These are phyloP conservation scores for Pichia californica DNA, from an alignment of 805 yeast genomes.

Conservation along the genomic window DNA sequence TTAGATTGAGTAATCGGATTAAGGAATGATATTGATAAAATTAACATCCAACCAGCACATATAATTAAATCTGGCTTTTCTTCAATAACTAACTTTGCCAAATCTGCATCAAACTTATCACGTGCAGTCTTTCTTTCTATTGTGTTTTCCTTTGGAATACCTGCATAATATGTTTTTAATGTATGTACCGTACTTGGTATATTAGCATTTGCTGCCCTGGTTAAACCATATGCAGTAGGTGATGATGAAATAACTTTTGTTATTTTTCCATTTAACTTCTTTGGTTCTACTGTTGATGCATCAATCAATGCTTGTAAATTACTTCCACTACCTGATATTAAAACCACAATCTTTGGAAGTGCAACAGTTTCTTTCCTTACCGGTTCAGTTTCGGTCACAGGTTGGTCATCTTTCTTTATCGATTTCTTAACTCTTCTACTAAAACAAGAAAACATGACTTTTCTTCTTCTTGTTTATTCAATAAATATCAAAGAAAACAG, in stretches of 20 bases:
- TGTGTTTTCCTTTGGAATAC: conserved; percentile 62
- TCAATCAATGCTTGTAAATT: conserved; percentile 92
- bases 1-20: conserved; percentile 52
- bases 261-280: conserved; percentile 40
- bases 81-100: conserved; percentile 57
- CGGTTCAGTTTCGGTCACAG: no score
- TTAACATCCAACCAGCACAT: conserved; percentile 99
- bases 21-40: conserved; percentile 72
- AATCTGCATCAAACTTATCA: conserved; percentile 65
- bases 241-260: conserved; percentile 81
- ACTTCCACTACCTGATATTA: conserved; percentile 95
- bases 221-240: conserved; percentile 78
- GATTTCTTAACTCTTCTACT: no score
- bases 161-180: conserved; percentile 67
- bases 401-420: no score
- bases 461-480: no score
- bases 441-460: no score
- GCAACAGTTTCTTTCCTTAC: no score
- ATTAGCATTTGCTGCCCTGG: conserved; percentile 61
- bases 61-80: conserved; percentile 80
- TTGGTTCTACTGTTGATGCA: conserved; percentile 37
- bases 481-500: no score
- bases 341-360: conserved; percentile 49
- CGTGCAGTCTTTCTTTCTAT: conserved; percentile 56
- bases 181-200: conserved; percentile 73